phyloP scores from a whole-genome alignment of 805 yeast species.

The Wickerhamiella brachini region DNA sequence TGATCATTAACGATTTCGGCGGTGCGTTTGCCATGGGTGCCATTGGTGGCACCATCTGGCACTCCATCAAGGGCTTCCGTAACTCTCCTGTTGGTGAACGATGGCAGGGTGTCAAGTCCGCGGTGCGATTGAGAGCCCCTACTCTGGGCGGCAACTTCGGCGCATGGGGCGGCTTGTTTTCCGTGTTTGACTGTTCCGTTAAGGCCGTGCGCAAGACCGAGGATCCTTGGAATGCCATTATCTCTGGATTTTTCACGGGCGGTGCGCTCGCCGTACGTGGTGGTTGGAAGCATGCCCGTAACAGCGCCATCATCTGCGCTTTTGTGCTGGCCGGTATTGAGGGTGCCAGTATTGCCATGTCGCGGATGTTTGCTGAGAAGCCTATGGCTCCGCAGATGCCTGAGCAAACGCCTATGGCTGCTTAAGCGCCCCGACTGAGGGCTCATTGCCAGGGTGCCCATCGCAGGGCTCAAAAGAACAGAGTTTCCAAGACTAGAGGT shows the following conservation, averaged over 20 bases:
- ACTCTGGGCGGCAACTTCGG: slow-evolving; percentile 98
- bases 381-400: slow-evolving; percentile 32
- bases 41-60: slow-evolving; percentile 98
- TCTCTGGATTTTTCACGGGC: slow-evolving; percentile 96
- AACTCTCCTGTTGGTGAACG: slow-evolving; percentile 95
- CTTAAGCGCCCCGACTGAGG: background rate
- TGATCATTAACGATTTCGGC: slow-evolving; percentile 91
- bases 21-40: slow-evolving; percentile 99
- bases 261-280: slow-evolving; percentile 97
- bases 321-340: slow-evolving; percentile 92
- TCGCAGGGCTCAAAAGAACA: too few relatives aligned
- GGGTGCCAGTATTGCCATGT: slow-evolving; percentile 96
- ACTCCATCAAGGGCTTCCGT: slow-evolving; percentile 96
- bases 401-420: slow-evolving; percentile 11
- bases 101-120: slow-evolving; percentile 74
- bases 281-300: slow-evolving; percentile 94
- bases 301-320: slow-evolving; percentile 95
- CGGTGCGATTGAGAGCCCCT: slow-evolving; percentile 93
- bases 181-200: slow-evolving; percentile 89
- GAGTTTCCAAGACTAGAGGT: too few relatives aligned
- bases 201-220: slow-evolving; percentile 94
- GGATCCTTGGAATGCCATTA: slow-evolving; percentile 96
- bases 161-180: slow-evolving; percentile 98
- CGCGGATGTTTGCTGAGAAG: slow-evolving; percentile 68
- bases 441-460: too few relatives aligned